Conservation (phyloP, 306 rosid genomes). For the Dryas alaskensis region DNA sequence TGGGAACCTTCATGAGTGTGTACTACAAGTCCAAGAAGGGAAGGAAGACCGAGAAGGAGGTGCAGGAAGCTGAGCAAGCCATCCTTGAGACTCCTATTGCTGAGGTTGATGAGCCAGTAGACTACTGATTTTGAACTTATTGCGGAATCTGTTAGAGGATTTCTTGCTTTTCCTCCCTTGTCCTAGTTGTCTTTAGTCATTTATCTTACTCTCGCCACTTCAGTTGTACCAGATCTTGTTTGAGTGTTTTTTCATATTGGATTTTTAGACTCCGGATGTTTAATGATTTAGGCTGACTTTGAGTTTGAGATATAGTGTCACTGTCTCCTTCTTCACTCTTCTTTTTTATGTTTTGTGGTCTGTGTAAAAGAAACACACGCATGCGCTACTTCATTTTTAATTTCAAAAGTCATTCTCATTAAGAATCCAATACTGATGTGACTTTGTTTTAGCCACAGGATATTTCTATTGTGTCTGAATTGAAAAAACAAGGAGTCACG, state of each 20-base stretch:
- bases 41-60: constrained; percentile 97
- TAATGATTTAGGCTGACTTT: neutral
- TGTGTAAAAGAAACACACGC: too few relatives aligned
- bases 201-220: neutral
- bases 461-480: too few relatives aligned
- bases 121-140: constrained; percentile 19
- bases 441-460: too few relatives aligned
- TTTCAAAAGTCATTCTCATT: too few relatives aligned
- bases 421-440: too few relatives aligned
- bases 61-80: constrained; percentile 89
- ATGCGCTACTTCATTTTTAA: too few relatives aligned
- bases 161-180: neutral
- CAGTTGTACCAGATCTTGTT: constrained; percentile 5
- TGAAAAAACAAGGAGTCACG: too few relatives aligned
- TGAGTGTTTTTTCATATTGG: neutral
- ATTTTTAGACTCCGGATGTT: neutral
- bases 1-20: constrained; percentile 91
- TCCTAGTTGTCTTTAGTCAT: neutral
- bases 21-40: constrained; percentile 99
- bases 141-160: constrained; percentile 8
- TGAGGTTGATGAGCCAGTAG: constrained; percentile 59
- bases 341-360: neutral
- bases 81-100: constrained; percentile 77
- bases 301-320: neutral
- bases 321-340: neutral